Evolutionary conservation across 164 flowering plant species (phyloP).

Genomic region (Pachysandra terminalis): DNA sequence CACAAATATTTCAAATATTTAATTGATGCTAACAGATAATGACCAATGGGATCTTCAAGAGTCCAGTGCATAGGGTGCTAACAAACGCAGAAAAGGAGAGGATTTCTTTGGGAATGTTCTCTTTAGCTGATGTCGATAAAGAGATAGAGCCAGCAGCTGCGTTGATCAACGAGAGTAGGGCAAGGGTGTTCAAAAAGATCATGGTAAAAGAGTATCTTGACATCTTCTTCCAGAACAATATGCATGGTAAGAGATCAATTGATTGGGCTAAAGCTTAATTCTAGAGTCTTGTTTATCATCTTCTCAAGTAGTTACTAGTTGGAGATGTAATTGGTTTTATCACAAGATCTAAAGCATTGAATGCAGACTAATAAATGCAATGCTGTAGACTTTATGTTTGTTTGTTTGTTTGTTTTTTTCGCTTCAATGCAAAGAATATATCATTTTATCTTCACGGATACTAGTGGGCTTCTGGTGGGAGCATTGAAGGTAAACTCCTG

Average conservation of each 20-base stretch:
- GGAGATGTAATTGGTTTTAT: too few relatives aligned
- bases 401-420: too few relatives aligned
- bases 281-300: too few relatives aligned
- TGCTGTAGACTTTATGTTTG: too few relatives aligned
- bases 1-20: neutral
- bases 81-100: conserved; percentile 38
- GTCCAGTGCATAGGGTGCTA: conserved; percentile 41
- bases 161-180: conserved; percentile 31
- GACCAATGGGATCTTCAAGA: conserved; percentile 55
- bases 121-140: conserved; percentile 16
- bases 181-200: conserved; percentile 37
- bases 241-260: conserved; percentile 33
- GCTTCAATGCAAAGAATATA: too few relatives aligned
- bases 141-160: conserved; percentile 31
- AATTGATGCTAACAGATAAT: conserved; percentile 31
- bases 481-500: too few relatives aligned
- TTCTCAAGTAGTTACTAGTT: too few relatives aligned
- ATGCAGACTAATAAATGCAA: too few relatives aligned
- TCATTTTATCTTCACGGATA: too few relatives aligned
- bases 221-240: conserved; percentile 27
- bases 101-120: conserved; percentile 33
- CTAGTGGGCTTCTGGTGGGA: too few relatives aligned
- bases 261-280: conserved; percentile 26
- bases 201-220: conserved; percentile 22
- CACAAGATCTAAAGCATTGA: too few relatives aligned